Percentiles rank a stretch among this genome's conserved stretches.
Evolutionary conservation across 139 green algal species (phyloP).

Genomic region (Spirogloea muscicola): DNA sequence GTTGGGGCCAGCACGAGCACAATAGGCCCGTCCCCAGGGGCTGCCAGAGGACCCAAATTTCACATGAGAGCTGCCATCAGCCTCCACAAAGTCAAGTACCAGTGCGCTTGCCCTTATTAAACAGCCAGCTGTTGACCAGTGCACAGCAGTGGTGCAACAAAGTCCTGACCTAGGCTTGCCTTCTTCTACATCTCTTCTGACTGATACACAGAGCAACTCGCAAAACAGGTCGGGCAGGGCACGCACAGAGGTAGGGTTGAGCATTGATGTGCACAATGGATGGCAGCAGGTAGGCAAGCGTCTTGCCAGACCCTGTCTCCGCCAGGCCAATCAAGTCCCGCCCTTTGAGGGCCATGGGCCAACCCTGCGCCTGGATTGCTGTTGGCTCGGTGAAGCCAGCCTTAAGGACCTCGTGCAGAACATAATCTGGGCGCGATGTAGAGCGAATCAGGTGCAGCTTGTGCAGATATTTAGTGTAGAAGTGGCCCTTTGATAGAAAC

Average conservation of each 20-base stretch:
- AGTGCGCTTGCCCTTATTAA: too few relatives aligned
- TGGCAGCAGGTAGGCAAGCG: constrained; percentile 76
- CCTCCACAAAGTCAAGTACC: too few relatives aligned
- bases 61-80: too few relatives aligned
- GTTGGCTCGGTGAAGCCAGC: constrained; percentile 77
- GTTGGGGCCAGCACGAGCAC: constrained; percentile 58
- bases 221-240: neutral
- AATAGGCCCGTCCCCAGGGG: constrained; percentile 88
- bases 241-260: constrained; percentile 74
- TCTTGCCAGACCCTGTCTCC: constrained; percentile 85
- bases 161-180: too few relatives aligned
- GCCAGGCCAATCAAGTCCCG: constrained; percentile 79
- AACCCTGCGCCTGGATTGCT: constrained; percentile 79
- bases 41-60: too few relatives aligned
- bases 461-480: too few relatives aligned
- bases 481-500: too few relatives aligned
- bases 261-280: constrained; percentile 88
- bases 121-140: too few relatives aligned
- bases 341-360: constrained; percentile 74
- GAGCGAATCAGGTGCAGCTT: too few relatives aligned
- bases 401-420: constrained; percentile 71
- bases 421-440: constrained; percentile 84
- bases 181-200: too few relatives aligned
- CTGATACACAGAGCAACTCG: too few relatives aligned
- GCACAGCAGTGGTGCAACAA: too few relatives aligned